Base-by-base conservation (phyloP, 2,329 filamentous ascomycete genomes). In the Botrytis pseudocinerea region DNA sequence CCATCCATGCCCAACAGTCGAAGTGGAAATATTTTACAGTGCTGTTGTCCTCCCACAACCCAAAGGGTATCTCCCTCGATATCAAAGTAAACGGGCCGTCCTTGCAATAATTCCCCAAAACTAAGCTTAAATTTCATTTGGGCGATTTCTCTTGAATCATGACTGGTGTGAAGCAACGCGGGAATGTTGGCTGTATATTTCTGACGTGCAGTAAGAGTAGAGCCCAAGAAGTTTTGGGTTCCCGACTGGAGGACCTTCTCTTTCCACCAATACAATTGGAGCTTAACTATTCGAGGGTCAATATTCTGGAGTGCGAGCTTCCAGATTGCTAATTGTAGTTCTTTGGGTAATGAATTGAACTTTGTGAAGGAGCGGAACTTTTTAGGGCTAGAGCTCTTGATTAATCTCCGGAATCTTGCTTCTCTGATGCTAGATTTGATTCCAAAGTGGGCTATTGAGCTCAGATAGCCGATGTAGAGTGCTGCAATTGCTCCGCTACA, bases 401-500 rank as follows among this genome's bases (percentile, higher is more conserved):
- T 44, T 3, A 12, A 7, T n/a, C 44, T 44, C 60, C 38, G 60
- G 16, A 14, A 62, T 14, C 42, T 40, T 2, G 38, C 25, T 42
- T 62, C 60, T 38, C 38, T 42, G 8, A n/a, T 42, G 35, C 7
- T 12, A 18, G 22, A 42, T 62, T n/a, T n/a, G 14, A 42, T 25
- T 20, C 4, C 7, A 28, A 4, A 9, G 25, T 28, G 38, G 7
- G 38, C 60, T 20, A 42, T 8, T 18, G 1, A 2, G 25, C 22
- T 18, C 22, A 61, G 32, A 14, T 4, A 9, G 10, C 32, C 22
- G 10, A 0, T 1, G 1, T 1, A 38, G 1, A 35, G 1, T 22
- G 38, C 9, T 4, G 9, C 20, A 0, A 25, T 0, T 40, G 60
- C 4, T 4, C 12, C 22, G 3, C 18, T 2, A 5, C 22, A 40